Evolutionary conservation across 805 yeast genomes (phyloP).

Genomic region (Candida awuae): DNA sequence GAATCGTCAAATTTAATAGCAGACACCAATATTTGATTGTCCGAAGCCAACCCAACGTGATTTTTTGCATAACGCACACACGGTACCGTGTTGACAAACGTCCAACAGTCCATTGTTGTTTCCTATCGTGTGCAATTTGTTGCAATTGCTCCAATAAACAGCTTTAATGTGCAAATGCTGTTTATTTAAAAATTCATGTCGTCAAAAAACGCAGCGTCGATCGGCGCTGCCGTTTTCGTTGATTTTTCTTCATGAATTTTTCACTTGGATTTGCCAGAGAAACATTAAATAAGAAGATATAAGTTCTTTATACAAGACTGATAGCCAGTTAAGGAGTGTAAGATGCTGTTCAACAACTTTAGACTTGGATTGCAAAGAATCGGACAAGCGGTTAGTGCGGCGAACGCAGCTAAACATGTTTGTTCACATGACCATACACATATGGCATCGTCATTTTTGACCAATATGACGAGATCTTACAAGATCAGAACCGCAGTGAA

Average conservation of each 20-base stretch:
- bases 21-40: slow-evolving; percentile 21
- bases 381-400: slow-evolving; percentile 10
- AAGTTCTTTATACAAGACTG: not conserved
- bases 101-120: slow-evolving; percentile 11
- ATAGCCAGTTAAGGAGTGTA: not conserved
- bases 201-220: too few species aligned
- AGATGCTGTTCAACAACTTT: slow-evolving; percentile 22
- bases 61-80: slow-evolving; percentile 19
- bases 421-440: slow-evolving; percentile 7
- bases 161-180: too few species aligned
- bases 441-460: slow-evolving; percentile 12
- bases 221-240: not conserved
- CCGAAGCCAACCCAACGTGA: slow-evolving; percentile 11
- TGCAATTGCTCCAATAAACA: too few species aligned
- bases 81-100: slow-evolving; percentile 7
- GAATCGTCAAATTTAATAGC: slow-evolving; percentile 52
- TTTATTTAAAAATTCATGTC: too few species aligned
- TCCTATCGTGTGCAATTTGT: not conserved
- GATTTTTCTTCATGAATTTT: not conserved
- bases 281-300: too few species aligned
- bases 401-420: slow-evolving; percentile 7
- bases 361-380: slow-evolving; percentile 21
- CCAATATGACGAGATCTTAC: slow-evolving; percentile 51
- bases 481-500: slow-evolving; percentile 90
- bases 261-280: not conserved